Evolutionary conservation across 1,284 basidiomycete genomes (phyloP), one percentile per base, ranked within the genome.

Genomic region (Coniferiporia weirii): DNA sequence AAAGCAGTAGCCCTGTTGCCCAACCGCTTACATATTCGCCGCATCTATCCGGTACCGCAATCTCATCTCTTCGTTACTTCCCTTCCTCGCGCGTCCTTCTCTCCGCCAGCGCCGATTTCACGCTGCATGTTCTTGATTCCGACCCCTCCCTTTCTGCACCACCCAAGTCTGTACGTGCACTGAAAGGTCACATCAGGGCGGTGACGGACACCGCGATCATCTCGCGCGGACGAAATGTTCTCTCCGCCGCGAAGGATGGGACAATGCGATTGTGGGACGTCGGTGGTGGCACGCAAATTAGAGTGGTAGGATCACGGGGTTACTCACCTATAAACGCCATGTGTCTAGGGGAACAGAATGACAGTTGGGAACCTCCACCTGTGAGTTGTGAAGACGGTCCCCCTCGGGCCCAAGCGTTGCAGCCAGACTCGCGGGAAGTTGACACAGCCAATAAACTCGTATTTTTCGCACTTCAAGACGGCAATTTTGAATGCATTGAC

Each of bases 181-280:
- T 93, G 43, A 82, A 78, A 56, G 89, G 83, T 0, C 92, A 95
- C 68, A 82, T 79, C 1, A 79, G 88, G 1, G 76, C 82, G 0
- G 74, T 87, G 45, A 83, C 84, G 0, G 76, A 78, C 3, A 80
- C 81, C 0, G 79, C 75, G 1, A 87, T 92, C 62, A 71, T 92
- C 40, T 80, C 80, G 0, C 73, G 81, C 0, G 87, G 90, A 0
- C 76, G 81, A 34, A 84, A 85, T 64, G 72, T 93, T 12, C 66
- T 93, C 1, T 84, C 81, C 2, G 70, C 74, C 0, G 80, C 82
- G 4, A 79, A 82, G 57, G 91, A 94, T 67, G 82, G 84, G 1
- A 86, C 84, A 0, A 69, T 92, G 19, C 77, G 86, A 32, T 72
- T 91, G 3, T 95, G 90, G 90, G 87, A 93, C 65, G 83, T 92